phyloP scores from a whole-genome alignment of 2,329 filamentous ascomycete species.

The Diaporthe humulicola region DNA sequence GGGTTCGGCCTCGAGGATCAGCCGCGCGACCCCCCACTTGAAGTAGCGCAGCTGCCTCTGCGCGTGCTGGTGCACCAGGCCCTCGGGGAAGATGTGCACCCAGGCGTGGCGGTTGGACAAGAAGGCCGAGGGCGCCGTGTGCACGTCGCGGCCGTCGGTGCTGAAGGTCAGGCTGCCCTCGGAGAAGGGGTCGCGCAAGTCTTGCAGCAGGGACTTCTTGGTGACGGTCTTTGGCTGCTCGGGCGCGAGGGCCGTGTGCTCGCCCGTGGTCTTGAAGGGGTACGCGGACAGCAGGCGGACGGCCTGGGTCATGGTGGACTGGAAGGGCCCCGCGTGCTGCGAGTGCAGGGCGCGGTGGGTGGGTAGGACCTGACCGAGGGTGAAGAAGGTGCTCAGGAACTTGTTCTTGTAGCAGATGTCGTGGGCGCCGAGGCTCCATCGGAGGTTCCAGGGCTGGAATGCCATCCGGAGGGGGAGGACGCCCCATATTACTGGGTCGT shows the following conservation, averaged over 20 bases:
- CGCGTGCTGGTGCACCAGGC: constrained; percentile 90
- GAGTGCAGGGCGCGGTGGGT: constrained; percentile 88
- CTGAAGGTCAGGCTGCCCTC: constrained; percentile 66
- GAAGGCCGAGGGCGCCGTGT: constrained; percentile 80
- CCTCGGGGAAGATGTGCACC: constrained; percentile 97
- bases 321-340: constrained; percentile 84
- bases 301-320: constrained; percentile 88
- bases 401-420: constrained; percentile 95
- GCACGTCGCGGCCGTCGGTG: constrained; percentile 75
- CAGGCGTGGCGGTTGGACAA: constrained; percentile 79
- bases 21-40: constrained; percentile 94
- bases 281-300: constrained; percentile 82
- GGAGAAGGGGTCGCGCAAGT: constrained; percentile 63
- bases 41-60: constrained; percentile 90
- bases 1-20: constrained; percentile 91
- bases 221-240: constrained; percentile 33
- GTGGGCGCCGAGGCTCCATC: constrained; percentile 92
- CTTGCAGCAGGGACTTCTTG: constrained; percentile 41
- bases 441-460: constrained; percentile 79
- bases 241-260: constrained; percentile 35
- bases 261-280: constrained; percentile 55
- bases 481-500: constrained; percentile 96
- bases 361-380: constrained; percentile 88
- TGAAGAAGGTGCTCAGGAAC: constrained; percentile 85
- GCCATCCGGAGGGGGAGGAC: constrained; percentile 82